Evolutionary conservation across 768 basidiomycete species (phyloP).

Genomic region (Lepiota brunneoincarnata): DNA sequence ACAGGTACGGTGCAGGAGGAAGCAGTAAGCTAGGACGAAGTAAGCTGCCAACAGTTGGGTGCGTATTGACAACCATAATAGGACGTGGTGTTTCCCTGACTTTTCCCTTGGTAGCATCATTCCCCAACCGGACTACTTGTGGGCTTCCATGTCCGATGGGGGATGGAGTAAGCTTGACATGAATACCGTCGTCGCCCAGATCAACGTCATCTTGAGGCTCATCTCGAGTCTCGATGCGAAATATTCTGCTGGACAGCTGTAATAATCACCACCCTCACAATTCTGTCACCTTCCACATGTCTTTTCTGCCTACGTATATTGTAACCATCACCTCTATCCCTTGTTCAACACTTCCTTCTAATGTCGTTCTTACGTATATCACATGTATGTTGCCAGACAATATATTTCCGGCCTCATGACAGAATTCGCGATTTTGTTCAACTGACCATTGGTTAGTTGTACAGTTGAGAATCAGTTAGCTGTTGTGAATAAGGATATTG

Average conservation of each 20-base stretch:
- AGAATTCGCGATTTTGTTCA: no score
- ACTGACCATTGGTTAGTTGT: no score
- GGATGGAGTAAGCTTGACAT: no score
- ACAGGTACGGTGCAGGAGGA: conserved; percentile 27
- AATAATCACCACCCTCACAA: no score
- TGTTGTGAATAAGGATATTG: not conserved
- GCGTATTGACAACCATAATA: not conserved
- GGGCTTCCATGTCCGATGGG: conserved; percentile 27
- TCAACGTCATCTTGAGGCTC: no score
- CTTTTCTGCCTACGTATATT: not conserved
- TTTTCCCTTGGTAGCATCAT: conserved; percentile 20
- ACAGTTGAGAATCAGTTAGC: not conserved
- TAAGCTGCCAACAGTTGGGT: conserved; percentile 27
- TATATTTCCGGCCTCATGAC: no score
- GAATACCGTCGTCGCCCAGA: no score
- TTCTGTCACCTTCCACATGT: no score
- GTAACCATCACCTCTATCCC: no score
- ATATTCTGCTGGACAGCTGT: conserved; percentile 14
- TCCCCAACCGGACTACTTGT: conserved; percentile 29
- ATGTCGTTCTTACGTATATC: not conserved
- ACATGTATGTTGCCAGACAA: not conserved
- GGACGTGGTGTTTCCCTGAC: not conserved
- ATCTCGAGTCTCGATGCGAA: conserved; percentile 25
- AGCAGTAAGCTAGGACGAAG: conserved; percentile 24
- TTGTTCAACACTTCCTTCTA: not conserved